These are phyloP conservation scores for Solanum gandarillasii DNA, from an alignment of 257 asterid species.

Conservation along the genomic window DNA sequence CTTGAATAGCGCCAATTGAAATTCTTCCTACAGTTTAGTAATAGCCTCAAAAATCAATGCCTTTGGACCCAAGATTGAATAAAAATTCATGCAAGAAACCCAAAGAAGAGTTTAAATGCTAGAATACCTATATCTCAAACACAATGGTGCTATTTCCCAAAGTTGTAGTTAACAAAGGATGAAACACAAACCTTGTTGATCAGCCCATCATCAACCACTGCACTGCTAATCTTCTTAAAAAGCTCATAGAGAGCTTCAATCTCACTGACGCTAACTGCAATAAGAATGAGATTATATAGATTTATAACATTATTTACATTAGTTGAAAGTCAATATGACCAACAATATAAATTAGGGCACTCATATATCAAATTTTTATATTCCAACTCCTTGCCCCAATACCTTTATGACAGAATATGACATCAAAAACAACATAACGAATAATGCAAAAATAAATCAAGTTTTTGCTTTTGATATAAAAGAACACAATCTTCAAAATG, in stretches of 20 bases:
- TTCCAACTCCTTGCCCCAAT: not conserved
- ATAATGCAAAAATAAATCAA: not conserved
- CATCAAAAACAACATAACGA: not conserved
- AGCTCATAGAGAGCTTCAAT: constrained; percentile 80
- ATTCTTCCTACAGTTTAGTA: constrained; percentile 58
- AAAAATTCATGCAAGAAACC: not conserved
- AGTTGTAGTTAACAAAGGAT: not conserved
- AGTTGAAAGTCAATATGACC: not conserved
- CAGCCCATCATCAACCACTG: constrained; percentile 79
- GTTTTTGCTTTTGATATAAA: not conserved
- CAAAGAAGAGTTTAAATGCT: not conserved
- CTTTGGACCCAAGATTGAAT: not conserved
- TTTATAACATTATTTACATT: not conserved
- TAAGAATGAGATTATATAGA: not conserved
- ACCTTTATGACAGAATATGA: not conserved
- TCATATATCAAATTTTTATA: not conserved
- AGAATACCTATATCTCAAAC: not conserved
- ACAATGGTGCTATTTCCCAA: not conserved
- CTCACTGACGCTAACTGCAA: constrained; percentile 82
- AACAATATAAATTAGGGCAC: not conserved
- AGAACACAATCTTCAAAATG: not conserved
- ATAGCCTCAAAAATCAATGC: not conserved
- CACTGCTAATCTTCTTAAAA: constrained; percentile 77
- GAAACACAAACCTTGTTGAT: constrained; percentile 54
- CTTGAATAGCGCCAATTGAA: constrained; percentile 79